Evolutionary conservation across 768 basidiomycete species (phyloP).

Genomic region (Suillus plorans): DNA sequence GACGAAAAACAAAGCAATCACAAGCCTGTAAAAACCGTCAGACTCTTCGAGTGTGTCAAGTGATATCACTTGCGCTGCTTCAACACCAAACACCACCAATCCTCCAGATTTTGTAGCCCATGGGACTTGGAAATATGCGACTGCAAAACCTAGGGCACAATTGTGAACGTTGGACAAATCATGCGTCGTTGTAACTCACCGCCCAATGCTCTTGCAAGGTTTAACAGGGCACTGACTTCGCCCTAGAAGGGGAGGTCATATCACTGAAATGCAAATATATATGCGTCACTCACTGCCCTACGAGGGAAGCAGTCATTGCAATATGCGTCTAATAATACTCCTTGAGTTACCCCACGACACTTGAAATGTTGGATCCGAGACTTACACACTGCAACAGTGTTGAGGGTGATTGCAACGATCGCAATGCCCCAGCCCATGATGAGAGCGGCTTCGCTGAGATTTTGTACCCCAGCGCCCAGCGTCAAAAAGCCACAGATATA

Average conservation of each 20-base stretch:
- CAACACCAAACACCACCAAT: constrained; percentile 36
- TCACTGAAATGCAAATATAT: background rate
- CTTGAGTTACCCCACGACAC: background rate
- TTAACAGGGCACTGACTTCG: constrained; percentile 43
- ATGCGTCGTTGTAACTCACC: constrained; percentile 20
- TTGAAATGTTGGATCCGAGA: constrained; percentile 2
- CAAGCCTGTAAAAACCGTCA: constrained; percentile 23
- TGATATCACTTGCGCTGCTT: constrained; percentile 33
- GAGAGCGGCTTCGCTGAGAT: constrained; percentile 26
- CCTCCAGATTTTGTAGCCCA: constrained; percentile 38
- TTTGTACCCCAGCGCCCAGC: constrained; percentile 39
- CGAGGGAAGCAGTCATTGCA: constrained; percentile 38
- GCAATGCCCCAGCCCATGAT: constrained; percentile 48
- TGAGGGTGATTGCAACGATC: constrained; percentile 34
- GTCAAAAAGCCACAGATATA: constrained; percentile 42
- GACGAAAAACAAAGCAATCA: constrained; percentile 33
- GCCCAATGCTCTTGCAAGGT: constrained; percentile 35
- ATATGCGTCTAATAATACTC: constrained; percentile 32
- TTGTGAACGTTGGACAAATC: background rate
- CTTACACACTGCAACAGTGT: constrained; percentile 41
- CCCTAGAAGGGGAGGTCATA: background rate
- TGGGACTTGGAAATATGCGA: constrained; percentile 41
- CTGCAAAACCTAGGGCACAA: constrained; percentile 29
- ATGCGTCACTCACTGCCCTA: constrained; percentile 20
- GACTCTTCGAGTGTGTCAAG: background rate